A percentile compares a stretch with the other conserved stretches of the same genome.
Evolutionary conservation across 345 rosid species (phyloP).

Genomic region (Syzygium oleosum): DNA sequence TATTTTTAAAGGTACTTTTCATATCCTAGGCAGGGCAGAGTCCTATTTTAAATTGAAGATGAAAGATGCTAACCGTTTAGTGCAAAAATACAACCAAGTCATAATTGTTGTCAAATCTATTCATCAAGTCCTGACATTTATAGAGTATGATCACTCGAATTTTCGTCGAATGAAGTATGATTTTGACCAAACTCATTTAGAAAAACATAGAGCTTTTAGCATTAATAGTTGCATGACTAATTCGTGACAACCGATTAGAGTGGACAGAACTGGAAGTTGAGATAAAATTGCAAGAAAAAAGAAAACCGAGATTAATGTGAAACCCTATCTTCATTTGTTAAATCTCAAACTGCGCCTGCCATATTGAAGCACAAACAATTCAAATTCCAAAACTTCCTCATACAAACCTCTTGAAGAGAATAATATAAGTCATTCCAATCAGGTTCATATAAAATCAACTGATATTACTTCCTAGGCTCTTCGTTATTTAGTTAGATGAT

Average conservation of each 20-base stretch:
- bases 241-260: not conserved
- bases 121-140: not conserved
- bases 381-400: not conserved
- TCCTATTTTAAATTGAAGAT: no score
- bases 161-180: not conserved
- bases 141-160: not conserved
- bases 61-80: not conserved
- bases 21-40: not conserved
- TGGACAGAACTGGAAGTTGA: no score
- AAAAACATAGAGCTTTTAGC: not conserved
- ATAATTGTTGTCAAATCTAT: not conserved
- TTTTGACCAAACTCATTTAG: not conserved
- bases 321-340: not conserved
- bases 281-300: not conserved
- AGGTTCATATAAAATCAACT: not conserved
- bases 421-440: not conserved
- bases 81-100: not conserved
- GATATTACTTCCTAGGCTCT: not conserved
- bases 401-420: rapidly evolving
- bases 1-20: not conserved
- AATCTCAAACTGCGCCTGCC: not conserved
- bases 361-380: not conserved
- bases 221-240: not conserved
- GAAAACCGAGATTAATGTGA: not conserved
- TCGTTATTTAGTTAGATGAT: not conserved